Evolutionary conservation across 2,329 filamentous ascomycete genomes (phyloP).

Genomic region (Xylaria sp.): DNA sequence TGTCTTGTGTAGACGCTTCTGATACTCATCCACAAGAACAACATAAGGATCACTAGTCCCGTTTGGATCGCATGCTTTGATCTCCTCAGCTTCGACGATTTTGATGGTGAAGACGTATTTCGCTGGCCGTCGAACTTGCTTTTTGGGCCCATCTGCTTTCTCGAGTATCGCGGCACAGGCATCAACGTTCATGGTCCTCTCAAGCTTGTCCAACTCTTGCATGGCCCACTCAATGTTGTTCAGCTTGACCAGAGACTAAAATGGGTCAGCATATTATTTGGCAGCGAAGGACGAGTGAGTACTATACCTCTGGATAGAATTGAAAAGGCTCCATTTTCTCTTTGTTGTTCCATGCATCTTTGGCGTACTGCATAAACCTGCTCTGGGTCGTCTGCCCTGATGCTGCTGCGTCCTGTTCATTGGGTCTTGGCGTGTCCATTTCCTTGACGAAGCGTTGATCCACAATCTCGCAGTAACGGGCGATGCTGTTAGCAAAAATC

Average conservation of each 20-base stretch:
- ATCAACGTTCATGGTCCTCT: slow-evolving; percentile 90
- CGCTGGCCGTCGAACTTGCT: slow-evolving; percentile 71
- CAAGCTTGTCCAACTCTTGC: slow-evolving; percentile 88
- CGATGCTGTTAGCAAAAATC: slow-evolving; percentile 82
- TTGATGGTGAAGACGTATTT: slow-evolving; percentile 99
- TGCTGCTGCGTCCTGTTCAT: slow-evolving; percentile 76
- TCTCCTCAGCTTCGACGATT: slow-evolving; percentile 95
- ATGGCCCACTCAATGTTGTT: slow-evolving; percentile 98
- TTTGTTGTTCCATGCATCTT: slow-evolving; percentile 90
- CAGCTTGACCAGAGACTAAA: slow-evolving; percentile 91
- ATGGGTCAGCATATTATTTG: slow-evolving; percentile 45
- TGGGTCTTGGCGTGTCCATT: slow-evolving; percentile 90
- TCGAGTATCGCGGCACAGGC: slow-evolving; percentile 85
- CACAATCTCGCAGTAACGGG: slow-evolving; percentile 89
- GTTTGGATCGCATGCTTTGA: slow-evolving; percentile 97
- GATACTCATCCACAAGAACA: slow-evolving; percentile 95
- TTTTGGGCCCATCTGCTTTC: slow-evolving; percentile 75
- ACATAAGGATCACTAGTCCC: slow-evolving; percentile 97
- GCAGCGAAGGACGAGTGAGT: slow-evolving; percentile 40
- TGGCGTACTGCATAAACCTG: slow-evolving; percentile 91
- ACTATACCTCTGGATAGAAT: slow-evolving; percentile 84
- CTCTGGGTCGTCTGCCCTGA: slow-evolving; percentile 85
- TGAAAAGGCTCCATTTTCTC: slow-evolving; percentile 97
- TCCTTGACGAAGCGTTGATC: slow-evolving; percentile 87
- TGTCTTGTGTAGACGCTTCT: slow-evolving; percentile 95